These are phyloP conservation scores for Cryptosporidium bovis DNA, from an alignment of 169 alveolate species.

Conservation along the genomic window DNA sequence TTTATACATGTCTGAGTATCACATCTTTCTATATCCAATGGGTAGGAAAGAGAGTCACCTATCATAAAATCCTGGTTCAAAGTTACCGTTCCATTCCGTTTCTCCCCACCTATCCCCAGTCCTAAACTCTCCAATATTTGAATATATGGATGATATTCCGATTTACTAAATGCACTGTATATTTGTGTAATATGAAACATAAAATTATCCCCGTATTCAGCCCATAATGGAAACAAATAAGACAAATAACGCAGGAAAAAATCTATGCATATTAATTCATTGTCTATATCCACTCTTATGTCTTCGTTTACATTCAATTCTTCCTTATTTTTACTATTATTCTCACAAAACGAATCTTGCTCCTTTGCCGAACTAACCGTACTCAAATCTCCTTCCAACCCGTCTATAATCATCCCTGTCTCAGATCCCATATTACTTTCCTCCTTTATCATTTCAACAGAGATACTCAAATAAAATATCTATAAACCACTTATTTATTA, in stretches of 20 bases:
- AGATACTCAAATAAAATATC: too few species aligned
- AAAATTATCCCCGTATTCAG: conserved; percentile 65
- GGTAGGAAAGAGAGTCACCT: conserved; percentile 4
- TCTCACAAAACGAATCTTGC: neutral
- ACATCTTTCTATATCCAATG: conserved; percentile 50
- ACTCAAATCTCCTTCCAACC: conserved; percentile 5
- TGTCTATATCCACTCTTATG: neutral
- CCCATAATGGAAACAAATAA: conserved; percentile 68
- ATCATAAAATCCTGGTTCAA: neutral
- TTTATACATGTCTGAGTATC: conserved; percentile 36
- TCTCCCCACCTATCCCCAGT: neutral
- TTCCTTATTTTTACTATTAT: neutral
- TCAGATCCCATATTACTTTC: conserved; percentile 14
- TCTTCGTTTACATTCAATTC: neutral
- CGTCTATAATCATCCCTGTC: neutral
- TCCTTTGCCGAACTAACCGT: conserved; percentile 3
- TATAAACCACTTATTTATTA: too few species aligned
- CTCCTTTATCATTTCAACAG: neutral
- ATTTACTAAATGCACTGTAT: conserved; percentile 42
- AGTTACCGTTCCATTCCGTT: too few species aligned
- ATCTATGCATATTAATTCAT: conserved; percentile 58
- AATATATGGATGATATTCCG: conserved; percentile 35
- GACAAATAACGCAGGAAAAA: conserved; percentile 59
- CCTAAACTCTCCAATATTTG: conserved; percentile 35
- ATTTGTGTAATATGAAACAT: conserved; percentile 67